A percentile compares a stretch with the other conserved stretches of the same genome.
These are phyloP conservation scores for Choanephora cucurbitarum DNA, from an alignment of 371 early-diverging fungal species.

Conservation along the genomic window DNA sequence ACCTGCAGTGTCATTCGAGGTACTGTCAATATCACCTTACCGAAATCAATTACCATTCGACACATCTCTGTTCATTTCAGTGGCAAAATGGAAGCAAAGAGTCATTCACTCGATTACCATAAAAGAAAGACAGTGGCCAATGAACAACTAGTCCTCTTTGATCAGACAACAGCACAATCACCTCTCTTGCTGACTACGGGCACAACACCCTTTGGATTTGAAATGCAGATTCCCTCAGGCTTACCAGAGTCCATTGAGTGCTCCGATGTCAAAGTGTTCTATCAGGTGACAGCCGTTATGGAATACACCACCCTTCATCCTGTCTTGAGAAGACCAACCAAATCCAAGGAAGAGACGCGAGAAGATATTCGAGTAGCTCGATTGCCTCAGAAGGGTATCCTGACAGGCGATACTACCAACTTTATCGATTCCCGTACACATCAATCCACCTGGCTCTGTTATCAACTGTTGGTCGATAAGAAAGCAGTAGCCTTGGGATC, in stretches of 20 bases:
- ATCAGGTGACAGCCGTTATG: slow-evolving; percentile 17
- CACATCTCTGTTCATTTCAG: slow-evolving; percentile 16
- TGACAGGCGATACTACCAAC: slow-evolving; percentile 2
- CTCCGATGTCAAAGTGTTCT: slow-evolving; percentile 16
- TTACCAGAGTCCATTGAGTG: slow-evolving; percentile 20
- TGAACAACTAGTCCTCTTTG: slow-evolving; percentile 12
- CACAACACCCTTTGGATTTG: slow-evolving; percentile 18
- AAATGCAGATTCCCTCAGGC: slow-evolving; percentile 21
- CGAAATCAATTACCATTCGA: slow-evolving; percentile 11
- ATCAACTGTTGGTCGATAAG: slow-evolving; percentile 15
- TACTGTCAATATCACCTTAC: slow-evolving; percentile 15
- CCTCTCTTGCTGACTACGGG: slow-evolving; percentile 13
- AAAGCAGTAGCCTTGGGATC: slow-evolving; percentile 19
- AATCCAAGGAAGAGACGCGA: not conserved
- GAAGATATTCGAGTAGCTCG: slow-evolving; percentile 12
- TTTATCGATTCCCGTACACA: slow-evolving; percentile 15
- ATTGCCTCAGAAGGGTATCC: slow-evolving; percentile 6
- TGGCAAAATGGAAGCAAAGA: slow-evolving; percentile 17
- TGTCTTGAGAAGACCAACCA: not conserved
- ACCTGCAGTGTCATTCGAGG: slow-evolving; percentile 11
- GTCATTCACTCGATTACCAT: not conserved
- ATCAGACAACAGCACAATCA: not conserved
- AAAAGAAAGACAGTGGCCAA: slow-evolving; percentile 11
- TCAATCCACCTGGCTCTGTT: slow-evolving; percentile 14
- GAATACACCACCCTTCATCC: slow-evolving; percentile 3